A percentile compares a stretch with the other conserved stretches of the same genome.
These are phyloP conservation scores for Lactarius vividus DNA, from an alignment of 768 basidiomycete species.

Conservation along the genomic window DNA sequence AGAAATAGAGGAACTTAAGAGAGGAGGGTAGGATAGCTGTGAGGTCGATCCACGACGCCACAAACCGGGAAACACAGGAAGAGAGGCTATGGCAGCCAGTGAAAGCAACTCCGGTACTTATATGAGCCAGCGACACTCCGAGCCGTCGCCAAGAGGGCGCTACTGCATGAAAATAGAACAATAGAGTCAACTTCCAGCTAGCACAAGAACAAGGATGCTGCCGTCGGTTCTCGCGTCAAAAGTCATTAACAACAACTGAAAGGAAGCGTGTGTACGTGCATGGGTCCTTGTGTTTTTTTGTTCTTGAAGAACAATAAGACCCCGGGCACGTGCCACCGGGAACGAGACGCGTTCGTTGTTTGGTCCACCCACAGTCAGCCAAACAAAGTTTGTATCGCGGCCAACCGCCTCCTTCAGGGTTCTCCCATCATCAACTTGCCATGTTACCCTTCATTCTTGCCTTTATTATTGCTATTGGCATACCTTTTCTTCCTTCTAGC, in stretches of 20 bases:
- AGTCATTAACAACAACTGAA: neutral
- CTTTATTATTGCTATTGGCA: conserved; percentile 18
- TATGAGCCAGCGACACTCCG: conserved; percentile 5
- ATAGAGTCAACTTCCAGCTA: neutral
- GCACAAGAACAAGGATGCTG: conserved; percentile 4
- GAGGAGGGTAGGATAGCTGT: neutral
- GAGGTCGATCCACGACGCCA: conserved; percentile 26
- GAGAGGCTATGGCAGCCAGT: neutral
- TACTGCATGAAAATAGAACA: conserved; percentile 6
- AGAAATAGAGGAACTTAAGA: neutral
- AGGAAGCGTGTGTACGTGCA: conserved; percentile 1
- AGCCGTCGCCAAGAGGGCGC: neutral
- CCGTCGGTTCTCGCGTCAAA: neutral
- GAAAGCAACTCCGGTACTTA: conserved; percentile 15
- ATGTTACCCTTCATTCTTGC: conserved; percentile 23
- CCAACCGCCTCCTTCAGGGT: neutral
- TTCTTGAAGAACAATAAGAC: conserved; percentile 8
- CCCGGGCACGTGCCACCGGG: conserved; percentile 1
- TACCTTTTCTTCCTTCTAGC: conserved; percentile 22
- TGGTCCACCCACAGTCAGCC: conserved; percentile 11
- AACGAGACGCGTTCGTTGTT: conserved; percentile 12
- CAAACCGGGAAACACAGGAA: conserved; percentile 9
- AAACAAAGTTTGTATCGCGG: neutral
- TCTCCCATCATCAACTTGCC: neutral
- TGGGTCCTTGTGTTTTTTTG: conserved; percentile 18